Base-by-base conservation (phyloP, 768 basidiomycete genomes). In the Termitomyces sp. region DNA sequence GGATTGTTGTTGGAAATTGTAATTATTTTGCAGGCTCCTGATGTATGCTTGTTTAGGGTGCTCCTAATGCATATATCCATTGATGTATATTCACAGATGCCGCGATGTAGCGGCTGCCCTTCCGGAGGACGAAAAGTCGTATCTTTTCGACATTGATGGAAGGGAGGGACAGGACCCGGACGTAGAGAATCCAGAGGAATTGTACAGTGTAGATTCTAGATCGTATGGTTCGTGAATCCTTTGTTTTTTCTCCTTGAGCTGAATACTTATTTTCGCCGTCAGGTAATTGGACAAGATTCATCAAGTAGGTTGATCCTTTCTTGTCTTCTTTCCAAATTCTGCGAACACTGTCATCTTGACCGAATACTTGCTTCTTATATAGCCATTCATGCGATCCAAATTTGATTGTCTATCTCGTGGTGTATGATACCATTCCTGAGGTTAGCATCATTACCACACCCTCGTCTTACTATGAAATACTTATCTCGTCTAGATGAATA, bases 261-360 rank as follows among this genome's bases (percentile, higher is more conserved):
- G 9, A 26, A 21, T 45, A 11, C 2, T 4, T 33, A 30, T 7
- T 14, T 3, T 35, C 26, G 15, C 14, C 10, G 21, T 9, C 8
- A 87, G 87, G 87, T 7, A 89, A 89, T 61, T 89, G 87, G 87
- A 85, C 86, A 8, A 78, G 86, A 4, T 89, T 89, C 59, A 72
- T 89, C 33, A 89, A 89, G 87, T 86, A 60, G 57, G 83, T 67
- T 10, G 0, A 26, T 5, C 31, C 11, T 28, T 21, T 35, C 41
- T 28, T 40, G 14, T 35, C 41, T 28, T 15, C n/a, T 21, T 30
- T 19, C 26, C 9, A 9, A 17, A 4, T 40, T 11, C 14, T 19
- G 30, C 26, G 5, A 19, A 41, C n/a, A 55, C 37, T 37, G 33
- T 31, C 14, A 4, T 11, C 35, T 54, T 11, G 45, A 43, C 38